phyloP scores from a whole-genome alignment of 495 filamentous ascomycete species.

The Xylaria nigripes region DNA sequence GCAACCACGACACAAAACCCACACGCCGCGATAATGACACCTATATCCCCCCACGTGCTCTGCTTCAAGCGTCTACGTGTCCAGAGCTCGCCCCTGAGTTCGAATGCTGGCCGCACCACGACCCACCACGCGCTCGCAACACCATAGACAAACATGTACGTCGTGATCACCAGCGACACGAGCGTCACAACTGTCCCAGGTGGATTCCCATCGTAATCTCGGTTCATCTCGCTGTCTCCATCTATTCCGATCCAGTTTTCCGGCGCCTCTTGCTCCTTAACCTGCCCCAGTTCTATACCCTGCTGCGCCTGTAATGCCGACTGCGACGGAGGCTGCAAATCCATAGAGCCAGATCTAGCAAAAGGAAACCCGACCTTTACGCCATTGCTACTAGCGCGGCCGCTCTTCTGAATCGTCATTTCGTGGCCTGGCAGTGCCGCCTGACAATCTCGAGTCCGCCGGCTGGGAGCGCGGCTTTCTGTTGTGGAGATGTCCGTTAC shows the following conservation, averaged over 20 bases:
- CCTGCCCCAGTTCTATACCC: background rate
- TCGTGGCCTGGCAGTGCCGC: background rate
- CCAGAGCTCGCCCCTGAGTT: slow-evolving; percentile 23
- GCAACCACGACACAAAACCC: slow-evolving; percentile 12
- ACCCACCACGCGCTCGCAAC: slow-evolving; percentile 21
- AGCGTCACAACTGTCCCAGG: background rate
- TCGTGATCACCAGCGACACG: slow-evolving; percentile 9
- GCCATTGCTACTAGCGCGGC: background rate
- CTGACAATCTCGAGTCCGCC: slow-evolving; percentile 1
- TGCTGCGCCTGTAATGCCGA: background rate
- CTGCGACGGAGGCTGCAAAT: background rate
- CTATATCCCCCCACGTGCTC: slow-evolving; percentile 22
- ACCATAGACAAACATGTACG: slow-evolving; percentile 12
- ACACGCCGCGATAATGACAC: slow-evolving; percentile 14
- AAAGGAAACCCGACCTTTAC: background rate
- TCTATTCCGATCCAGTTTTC: background rate
- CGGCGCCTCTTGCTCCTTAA: background rate
- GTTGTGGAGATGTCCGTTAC: slow-evolving; percentile 12
- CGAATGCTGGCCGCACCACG: slow-evolving; percentile 20
- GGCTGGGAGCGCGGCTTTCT: slow-evolving; percentile 11
- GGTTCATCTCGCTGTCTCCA: background rate
- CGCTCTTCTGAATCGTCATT: background rate
- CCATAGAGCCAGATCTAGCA: background rate
- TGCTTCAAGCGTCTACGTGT: slow-evolving; percentile 16
- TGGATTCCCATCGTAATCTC: background rate